Conservation (phyloP, 495 filamentous ascomycete species). For the Penicillium steckii region DNA sequence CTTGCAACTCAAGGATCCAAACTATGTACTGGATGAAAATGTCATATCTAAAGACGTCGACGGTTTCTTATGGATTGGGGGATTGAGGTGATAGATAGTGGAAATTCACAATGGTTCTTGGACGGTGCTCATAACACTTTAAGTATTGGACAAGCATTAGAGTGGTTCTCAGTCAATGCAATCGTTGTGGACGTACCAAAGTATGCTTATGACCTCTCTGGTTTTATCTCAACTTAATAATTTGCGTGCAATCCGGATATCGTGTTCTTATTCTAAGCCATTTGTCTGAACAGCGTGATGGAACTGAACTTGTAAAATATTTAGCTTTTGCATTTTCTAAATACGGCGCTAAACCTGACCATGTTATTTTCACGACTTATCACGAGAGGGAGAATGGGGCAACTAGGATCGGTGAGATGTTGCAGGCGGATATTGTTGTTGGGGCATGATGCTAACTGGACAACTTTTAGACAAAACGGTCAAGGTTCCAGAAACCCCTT, state of each 20-base stretch:
- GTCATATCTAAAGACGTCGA: constrained; percentile 36
- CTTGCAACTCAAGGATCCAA: constrained; percentile 20
- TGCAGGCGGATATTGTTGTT: background rate
- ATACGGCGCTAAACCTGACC: constrained; percentile 17
- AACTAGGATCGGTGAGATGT: constrained; percentile 18
- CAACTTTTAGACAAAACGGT: constrained; percentile 24
- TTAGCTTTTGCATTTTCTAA: constrained; percentile 28
- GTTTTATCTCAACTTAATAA: background rate
- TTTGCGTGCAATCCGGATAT: background rate
- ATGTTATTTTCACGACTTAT: constrained; percentile 37
- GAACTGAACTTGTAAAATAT: constrained; percentile 24
- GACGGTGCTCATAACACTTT: constrained; percentile 51
- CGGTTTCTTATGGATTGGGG: constrained; percentile 40
- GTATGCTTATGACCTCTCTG: constrained; percentile 5
- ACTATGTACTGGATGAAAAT: constrained; percentile 8
- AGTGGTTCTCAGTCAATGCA: constrained; percentile 40
- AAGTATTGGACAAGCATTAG: constrained; percentile 37
- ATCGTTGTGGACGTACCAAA: constrained; percentile 8
- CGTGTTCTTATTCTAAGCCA: constrained; percentile 42
- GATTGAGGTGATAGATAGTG: constrained; percentile 42
- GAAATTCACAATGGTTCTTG: constrained; percentile 38
- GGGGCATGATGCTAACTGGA: constrained; percentile 1
- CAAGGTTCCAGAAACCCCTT: constrained; percentile 18
- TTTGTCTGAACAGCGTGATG: constrained; percentile 38
- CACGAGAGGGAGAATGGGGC: constrained; percentile 27